phyloP scores from a whole-genome alignment of 2,329 filamentous ascomycete genomes.

The Aspergillus fumigatus region DNA sequence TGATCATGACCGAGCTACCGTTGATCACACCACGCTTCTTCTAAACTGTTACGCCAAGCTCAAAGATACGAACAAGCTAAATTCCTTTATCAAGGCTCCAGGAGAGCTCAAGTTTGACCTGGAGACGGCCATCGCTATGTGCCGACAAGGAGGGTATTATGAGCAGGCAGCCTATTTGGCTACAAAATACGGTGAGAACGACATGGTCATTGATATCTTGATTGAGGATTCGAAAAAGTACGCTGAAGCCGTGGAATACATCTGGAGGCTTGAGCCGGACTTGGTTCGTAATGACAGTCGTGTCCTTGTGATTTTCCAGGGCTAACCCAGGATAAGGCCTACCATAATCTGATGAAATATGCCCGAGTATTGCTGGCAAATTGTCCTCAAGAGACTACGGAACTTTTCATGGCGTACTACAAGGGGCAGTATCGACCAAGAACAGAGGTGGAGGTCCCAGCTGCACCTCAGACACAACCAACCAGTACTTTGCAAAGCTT shows the following conservation, averaged over 20 bases:
- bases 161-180: constrained; percentile 96
- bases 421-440: constrained; percentile 72
- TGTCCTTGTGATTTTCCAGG: background rate
- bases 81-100: constrained; percentile 93
- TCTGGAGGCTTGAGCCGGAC: constrained; percentile 79
- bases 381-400: constrained; percentile 74
- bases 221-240: constrained; percentile 95
- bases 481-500: constrained; percentile 81
- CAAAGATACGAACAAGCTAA: constrained; percentile 93
- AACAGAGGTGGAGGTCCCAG: constrained; percentile 57
- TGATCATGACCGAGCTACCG: constrained; percentile 85
- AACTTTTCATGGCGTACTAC: constrained; percentile 91
- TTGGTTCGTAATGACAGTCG: constrained; percentile 49
- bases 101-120: constrained; percentile 88
- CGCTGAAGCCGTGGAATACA: constrained; percentile 80
- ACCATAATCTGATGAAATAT: constrained; percentile 89
- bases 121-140: constrained; percentile 96
- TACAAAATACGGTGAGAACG: constrained; percentile 87
- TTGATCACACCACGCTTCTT: constrained; percentile 89
- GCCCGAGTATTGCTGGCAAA: constrained; percentile 85
- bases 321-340: constrained; percentile 58
- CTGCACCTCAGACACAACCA: constrained; percentile 45
- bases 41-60: constrained; percentile 97
- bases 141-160: constrained; percentile 91
- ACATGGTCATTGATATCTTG: constrained; percentile 89